phyloP scores from a whole-genome alignment of 2,329 filamentous ascomycete species.

The Talaromyces piceae region DNA sequence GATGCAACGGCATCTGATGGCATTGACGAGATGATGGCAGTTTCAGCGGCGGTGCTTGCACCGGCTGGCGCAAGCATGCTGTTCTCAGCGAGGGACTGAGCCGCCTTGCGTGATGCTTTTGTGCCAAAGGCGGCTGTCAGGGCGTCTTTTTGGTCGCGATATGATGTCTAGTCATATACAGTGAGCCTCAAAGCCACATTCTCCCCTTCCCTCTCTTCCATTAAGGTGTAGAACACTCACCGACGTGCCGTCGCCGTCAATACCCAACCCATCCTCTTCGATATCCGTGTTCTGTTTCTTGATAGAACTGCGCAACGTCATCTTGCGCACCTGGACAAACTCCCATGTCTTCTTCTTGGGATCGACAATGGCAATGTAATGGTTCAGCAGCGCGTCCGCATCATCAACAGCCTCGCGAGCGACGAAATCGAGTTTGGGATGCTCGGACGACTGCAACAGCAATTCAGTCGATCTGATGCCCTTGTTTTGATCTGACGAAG shows the following conservation, averaged over 20 bases:
- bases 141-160: conserved; percentile 33
- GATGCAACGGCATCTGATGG: conserved; percentile 25
- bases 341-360: conserved; percentile 46
- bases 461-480: conserved; percentile 41
- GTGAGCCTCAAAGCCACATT: no score
- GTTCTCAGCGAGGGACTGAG: conserved; percentile 42
- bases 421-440: conserved; percentile 53
- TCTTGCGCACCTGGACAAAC: conserved; percentile 47
- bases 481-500: conserved; percentile 24
- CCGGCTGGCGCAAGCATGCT: conserved; percentile 36
- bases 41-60: conserved; percentile 31
- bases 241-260: conserved; percentile 17
- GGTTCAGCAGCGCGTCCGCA: conserved; percentile 47
- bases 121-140: conserved; percentile 45
- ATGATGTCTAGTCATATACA: conserved; percentile 22
- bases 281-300: conserved; percentile 21
- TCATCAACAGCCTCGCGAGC: conserved; percentile 45
- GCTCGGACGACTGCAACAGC: conserved; percentile 54
- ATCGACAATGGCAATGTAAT: conserved; percentile 57
- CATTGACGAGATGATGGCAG: conserved; percentile 38
- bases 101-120: conserved; percentile 43
- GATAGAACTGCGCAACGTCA: conserved; percentile 47
- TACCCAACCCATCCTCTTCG: conserved; percentile 18
- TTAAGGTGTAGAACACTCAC: conserved; percentile 16
- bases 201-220: not conserved